Evolutionary conservation across 139 green algal species (phyloP).

Genomic region (Bryopsis sp.): DNA sequence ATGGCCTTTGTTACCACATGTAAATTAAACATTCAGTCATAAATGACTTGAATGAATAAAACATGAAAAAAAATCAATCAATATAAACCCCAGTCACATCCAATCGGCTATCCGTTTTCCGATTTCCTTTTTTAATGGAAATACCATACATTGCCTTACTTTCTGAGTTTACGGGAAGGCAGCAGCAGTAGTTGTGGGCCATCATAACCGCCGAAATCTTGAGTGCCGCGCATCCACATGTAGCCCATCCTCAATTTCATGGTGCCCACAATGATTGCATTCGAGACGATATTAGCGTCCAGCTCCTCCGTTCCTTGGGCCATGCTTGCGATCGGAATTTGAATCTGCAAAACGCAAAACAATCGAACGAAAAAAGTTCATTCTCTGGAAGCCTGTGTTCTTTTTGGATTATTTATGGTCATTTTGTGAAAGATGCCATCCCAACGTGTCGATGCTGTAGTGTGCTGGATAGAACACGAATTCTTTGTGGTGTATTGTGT

Average conservation of each 20-base stretch:
- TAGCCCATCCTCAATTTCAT: conserved; percentile 24
- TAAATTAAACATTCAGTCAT: too few relatives aligned
- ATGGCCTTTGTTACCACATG: too few relatives aligned
- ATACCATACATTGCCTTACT: too few relatives aligned
- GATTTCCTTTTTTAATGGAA: too few relatives aligned
- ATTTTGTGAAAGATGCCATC: too few relatives aligned
- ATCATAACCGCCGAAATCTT: conserved; percentile 25
- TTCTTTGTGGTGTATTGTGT: too few relatives aligned
- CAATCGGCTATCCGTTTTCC: too few relatives aligned
- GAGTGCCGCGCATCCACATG: conserved; percentile 24
- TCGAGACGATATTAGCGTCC: background rate
- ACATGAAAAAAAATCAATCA: background rate
- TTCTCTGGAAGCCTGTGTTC: too few relatives aligned
- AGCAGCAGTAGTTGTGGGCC: conserved; percentile 17
- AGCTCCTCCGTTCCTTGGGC: conserved; percentile 5
- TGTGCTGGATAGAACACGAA: too few relatives aligned
- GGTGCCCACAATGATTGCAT: conserved; percentile 3
- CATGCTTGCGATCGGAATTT: background rate
- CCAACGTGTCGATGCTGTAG: too few relatives aligned
- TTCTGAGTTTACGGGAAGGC: conserved; percentile 23
- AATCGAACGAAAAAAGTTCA: background rate
- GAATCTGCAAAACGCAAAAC: background rate
- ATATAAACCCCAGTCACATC: background rate
- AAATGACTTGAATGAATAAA: background rate
- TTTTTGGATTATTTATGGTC: too few relatives aligned